Percentiles rank a stretch among this genome's conserved stretches.
These are phyloP conservation scores for Populus simonii DNA, from an alignment of 345 rosid genomes.

Conservation along the genomic window DNA sequence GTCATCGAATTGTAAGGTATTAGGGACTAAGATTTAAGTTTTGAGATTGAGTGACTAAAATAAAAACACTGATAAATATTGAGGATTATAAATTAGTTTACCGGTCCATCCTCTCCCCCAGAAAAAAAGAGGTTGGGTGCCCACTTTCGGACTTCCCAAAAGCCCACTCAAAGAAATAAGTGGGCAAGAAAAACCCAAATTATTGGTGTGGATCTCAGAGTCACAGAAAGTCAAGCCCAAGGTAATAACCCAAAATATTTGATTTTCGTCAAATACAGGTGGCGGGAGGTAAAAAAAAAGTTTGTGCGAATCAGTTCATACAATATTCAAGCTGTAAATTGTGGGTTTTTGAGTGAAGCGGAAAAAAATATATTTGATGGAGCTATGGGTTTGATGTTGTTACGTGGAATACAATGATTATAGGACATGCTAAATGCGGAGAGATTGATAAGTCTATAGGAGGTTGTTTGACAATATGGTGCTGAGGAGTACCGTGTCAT, in stretches of 20 bases:
- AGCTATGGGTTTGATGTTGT: constrained; percentile 46
- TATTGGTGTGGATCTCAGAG: not conserved
- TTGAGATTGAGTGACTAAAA: not conserved
- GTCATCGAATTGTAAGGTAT: not conserved
- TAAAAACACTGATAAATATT: too few species aligned
- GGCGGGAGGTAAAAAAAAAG: not conserved
- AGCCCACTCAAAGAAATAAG: not conserved
- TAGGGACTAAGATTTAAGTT: not conserved
- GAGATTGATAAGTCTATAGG: constrained; percentile 45
- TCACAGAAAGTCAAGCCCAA: not conserved
- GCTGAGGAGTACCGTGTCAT: constrained; percentile 44
- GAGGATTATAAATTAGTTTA: too few species aligned
- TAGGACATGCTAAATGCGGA: constrained; percentile 56
- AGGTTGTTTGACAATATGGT: constrained; percentile 54
- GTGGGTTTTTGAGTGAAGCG: constrained; percentile 59
- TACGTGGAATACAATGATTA: constrained; percentile 71
- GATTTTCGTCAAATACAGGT: not conserved
- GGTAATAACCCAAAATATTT: not conserved
- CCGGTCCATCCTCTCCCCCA: not conserved
- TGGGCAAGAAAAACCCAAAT: not conserved
- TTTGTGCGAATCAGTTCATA: constrained; percentile 41
- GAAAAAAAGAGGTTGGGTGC: not conserved
- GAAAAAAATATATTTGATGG: constrained; percentile 35
- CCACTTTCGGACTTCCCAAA: not conserved
- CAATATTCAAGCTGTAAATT: constrained; percentile 46